Base-by-base conservation (phyloP, 2,329 filamentous ascomycete genomes). In the Ceratocystis papillata region DNA sequence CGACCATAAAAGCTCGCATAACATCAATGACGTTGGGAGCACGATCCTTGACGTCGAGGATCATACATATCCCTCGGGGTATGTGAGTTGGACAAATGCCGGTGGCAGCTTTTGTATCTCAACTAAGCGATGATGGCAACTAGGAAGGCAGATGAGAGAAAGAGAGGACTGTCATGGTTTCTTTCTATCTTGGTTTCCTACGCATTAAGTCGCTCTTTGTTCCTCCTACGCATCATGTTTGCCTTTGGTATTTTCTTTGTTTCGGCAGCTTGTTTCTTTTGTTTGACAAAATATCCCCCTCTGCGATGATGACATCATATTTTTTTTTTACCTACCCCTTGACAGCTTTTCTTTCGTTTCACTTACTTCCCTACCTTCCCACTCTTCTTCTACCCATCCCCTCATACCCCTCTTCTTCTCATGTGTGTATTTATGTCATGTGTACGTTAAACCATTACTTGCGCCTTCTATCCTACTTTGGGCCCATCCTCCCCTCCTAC, bases 31-130 rank as follows among this genome's bases (percentile, higher is more conserved):
- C 70, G 89, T 92, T 63, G 88, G 88, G 4, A 85, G 86, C 70
- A 94, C 91, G 70, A 83, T 95, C 67, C 82, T 97, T 63, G 83
- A 88, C 46, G 90, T 94, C 69, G 82, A 89, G 73, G 79, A 86
- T 68, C 77, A 78, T 67, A 78, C 76, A 48, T 85, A 84, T 69
- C 80, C 81, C 50, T 85, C 87, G 71, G 80, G 79, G 12, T 94
- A 89, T 73, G 94, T 99, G 69, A 96, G 91, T 76, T 99, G 94
- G 94, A 93, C 89, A 15, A 87, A 88, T 70, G 84, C 87, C 63
- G 86, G 87, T 30, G 93, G 93, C 33, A 83, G 86, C 66, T 99
- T 94, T 76, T 97, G 88, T 73, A 88, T 97, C 73, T 91, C 93
- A 67, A 91, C 83, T 12, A 89, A 90, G 76, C 90, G 90, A 73